Conservation (phyloP, 805 yeast species). For the Ogataea pignaliae region DNA sequence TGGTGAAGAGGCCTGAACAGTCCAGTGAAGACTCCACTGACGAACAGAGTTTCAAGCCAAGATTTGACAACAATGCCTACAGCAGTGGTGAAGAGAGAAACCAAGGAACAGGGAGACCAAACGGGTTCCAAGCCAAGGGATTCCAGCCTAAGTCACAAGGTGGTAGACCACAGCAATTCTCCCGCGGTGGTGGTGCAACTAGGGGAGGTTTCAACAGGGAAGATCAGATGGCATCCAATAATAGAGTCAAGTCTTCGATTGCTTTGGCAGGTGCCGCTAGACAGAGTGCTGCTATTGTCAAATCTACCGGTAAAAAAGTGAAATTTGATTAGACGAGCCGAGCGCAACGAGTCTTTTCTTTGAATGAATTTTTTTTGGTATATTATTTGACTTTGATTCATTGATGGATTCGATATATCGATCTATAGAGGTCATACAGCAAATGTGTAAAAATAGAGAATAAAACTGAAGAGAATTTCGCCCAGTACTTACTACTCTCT, state of each 20-base stretch:
- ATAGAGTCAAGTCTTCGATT: constrained; percentile 68
- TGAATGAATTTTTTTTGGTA: not conserved
- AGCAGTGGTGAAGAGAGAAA: constrained; percentile 3
- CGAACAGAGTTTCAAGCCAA: not conserved
- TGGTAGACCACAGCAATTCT: too few species aligned
- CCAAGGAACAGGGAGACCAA: constrained; percentile 17
- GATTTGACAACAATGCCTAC: not conserved
- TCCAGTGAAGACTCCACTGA: constrained; percentile 3
- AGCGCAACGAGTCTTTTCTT: not conserved
- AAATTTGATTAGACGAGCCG: constrained; percentile 48
- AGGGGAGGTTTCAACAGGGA: constrained; percentile 16
- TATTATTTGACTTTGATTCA: not conserved
- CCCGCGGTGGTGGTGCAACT: not conserved
- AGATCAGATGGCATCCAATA: constrained; percentile 26
- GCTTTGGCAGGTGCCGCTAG: constrained; percentile 88
- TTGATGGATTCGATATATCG: too few species aligned
- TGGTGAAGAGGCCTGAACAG: constrained; percentile 6
- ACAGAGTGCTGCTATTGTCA: constrained; percentile 83
- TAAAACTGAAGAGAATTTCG: too few species aligned
- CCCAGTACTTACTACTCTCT: too few species aligned
- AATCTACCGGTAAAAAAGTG: constrained; percentile 83
- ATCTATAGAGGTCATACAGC: too few species aligned
- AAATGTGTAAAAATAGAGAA: too few species aligned
- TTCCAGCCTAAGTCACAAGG: constrained; percentile 23
- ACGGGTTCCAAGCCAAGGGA: constrained; percentile 25